These are phyloP conservation scores for Ophiostoma populinum DNA, from an alignment of 2,329 filamentous ascomycete species.

Conservation along the genomic window DNA sequence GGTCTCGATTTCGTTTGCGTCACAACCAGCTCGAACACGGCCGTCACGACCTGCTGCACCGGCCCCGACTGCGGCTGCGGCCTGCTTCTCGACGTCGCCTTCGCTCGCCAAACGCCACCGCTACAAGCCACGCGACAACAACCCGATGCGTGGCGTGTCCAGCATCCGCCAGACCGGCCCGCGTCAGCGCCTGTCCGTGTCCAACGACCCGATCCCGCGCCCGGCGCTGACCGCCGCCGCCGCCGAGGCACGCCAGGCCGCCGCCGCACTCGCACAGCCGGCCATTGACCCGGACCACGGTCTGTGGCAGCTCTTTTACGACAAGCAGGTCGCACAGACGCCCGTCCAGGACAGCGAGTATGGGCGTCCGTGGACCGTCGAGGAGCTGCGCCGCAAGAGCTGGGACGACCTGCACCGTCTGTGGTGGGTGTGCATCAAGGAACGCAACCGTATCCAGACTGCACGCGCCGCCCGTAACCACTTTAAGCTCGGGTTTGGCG, in stretches of 20 bases:
- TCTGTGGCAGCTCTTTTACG: conserved; percentile 81
- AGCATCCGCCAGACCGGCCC: conserved; percentile 62
- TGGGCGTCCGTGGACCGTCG: conserved; percentile 67
- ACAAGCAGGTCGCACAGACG: conserved; percentile 46
- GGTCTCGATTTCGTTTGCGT: neutral
- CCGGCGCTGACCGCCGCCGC: conserved; percentile 32
- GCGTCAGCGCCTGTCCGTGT: conserved; percentile 56
- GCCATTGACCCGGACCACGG: conserved; percentile 59
- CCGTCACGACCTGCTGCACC: neutral
- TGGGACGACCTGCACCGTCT: conserved; percentile 86
- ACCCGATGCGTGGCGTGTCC: conserved; percentile 65
- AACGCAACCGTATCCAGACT: conserved; percentile 79
- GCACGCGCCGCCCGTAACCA: conserved; percentile 50
- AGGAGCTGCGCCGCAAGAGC: conserved; percentile 74
- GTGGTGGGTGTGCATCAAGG: conserved; percentile 89
- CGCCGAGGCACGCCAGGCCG: neutral
- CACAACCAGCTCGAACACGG: neutral
- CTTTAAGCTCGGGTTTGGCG: conserved; percentile 55
- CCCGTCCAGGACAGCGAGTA: conserved; percentile 55
- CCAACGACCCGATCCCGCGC: conserved; percentile 52
- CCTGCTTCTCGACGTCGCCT: conserved; percentile 37
- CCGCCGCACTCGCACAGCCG: conserved; percentile 22
- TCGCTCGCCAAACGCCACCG: conserved; percentile 24
- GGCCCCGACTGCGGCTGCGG: conserved; percentile 6
- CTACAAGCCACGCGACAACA: conserved; percentile 51